These are phyloP conservation scores for Auriscalpium orientale DNA, from an alignment of 768 basidiomycete species.

Conservation along the genomic window DNA sequence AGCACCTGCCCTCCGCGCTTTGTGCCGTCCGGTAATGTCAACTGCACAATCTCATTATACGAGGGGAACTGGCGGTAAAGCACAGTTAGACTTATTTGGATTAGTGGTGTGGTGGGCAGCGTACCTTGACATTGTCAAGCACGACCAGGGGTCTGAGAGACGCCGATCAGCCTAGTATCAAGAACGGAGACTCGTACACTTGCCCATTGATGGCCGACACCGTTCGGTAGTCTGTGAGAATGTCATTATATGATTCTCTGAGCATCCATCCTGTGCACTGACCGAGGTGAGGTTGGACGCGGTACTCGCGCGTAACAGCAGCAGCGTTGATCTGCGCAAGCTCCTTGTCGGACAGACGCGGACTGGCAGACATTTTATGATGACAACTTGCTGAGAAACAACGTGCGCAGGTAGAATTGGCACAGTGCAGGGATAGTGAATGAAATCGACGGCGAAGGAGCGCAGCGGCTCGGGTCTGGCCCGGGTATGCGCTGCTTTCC, in stretches of 20 bases:
- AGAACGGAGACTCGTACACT: slow-evolving; percentile 20
- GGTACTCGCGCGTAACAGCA: slow-evolving; percentile 83
- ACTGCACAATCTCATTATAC: slow-evolving; percentile 96
- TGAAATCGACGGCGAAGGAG: too few relatives aligned
- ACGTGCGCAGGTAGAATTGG: background rate
- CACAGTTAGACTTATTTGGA: background rate
- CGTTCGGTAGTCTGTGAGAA: slow-evolving; percentile 80
- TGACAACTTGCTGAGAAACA: slow-evolving; percentile 7
- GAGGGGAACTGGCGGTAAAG: slow-evolving; percentile 67
- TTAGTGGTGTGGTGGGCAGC: background rate
- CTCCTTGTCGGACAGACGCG: slow-evolving; percentile 65
- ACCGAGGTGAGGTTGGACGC: slow-evolving; percentile 87
- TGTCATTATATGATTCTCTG: background rate
- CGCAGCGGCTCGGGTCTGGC: too few relatives aligned
- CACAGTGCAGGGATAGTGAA: background rate
- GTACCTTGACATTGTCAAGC: slow-evolving; percentile 95
- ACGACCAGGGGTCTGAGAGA: slow-evolving; percentile 82
- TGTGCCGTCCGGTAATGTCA: slow-evolving; percentile 92
- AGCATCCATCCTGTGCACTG: background rate
- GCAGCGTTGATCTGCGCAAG: slow-evolving; percentile 79
- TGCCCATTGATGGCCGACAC: slow-evolving; percentile 98
- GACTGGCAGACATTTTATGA: slow-evolving; percentile 31
- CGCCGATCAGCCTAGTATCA: background rate
- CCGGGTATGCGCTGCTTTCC: background rate
- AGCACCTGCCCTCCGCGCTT: slow-evolving; percentile 96